Conservation (phyloP, 805 yeast species). For the Yarrowia sp. region DNA sequence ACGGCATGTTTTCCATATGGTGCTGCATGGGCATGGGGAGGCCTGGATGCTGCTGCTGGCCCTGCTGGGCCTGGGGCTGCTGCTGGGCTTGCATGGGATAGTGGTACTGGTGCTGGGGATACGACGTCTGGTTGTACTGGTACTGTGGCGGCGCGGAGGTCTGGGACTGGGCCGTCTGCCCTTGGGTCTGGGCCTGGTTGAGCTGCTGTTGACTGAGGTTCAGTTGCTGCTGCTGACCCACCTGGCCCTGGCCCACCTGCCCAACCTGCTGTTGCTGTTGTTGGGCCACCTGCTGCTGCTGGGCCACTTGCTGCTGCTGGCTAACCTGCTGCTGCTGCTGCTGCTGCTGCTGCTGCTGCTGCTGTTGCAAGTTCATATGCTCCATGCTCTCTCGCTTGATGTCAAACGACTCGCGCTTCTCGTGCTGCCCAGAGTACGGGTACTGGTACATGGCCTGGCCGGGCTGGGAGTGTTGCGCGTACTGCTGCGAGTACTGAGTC, state of each 20-base stretch:
- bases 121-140: slow-evolving; percentile 22
- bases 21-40: slow-evolving; percentile 21
- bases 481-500: background rate
- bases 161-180: background rate
- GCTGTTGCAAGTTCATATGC: background rate
- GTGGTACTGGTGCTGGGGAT: slow-evolving; percentile 17
- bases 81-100: slow-evolving; percentile 12
- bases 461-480: background rate
- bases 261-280: background rate
- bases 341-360: background rate
- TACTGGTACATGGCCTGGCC: background rate
- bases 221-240: background rate
- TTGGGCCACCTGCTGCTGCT: background rate
- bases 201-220: background rate
- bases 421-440: background rate
- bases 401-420: background rate
- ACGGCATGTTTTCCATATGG: background rate
- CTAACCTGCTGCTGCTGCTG: background rate
- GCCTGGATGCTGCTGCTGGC: slow-evolving; percentile 10
- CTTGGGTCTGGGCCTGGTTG: background rate
- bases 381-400: background rate
- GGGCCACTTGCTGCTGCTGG: background rate
- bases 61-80: background rate
- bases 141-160: background rate
- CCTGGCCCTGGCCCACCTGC: background rate